Base-by-base conservation (phyloP, 495 filamentous ascomycete species). In the Mytilinidion resinicola region DNA sequence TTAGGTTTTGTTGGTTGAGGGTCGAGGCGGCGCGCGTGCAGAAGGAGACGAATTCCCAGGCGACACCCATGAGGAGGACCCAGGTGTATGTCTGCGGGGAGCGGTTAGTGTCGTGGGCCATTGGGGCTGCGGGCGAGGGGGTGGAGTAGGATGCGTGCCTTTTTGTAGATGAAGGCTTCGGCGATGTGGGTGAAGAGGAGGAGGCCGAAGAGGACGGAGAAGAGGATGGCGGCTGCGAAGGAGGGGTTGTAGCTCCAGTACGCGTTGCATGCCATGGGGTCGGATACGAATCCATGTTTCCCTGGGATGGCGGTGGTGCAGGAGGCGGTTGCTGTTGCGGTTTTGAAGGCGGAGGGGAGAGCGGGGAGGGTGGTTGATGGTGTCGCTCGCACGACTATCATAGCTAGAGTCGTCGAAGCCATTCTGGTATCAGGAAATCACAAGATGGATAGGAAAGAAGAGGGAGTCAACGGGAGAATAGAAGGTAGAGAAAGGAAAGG, bases 51-150 rank as follows among this genome's bases (percentile, higher is more conserved):
- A 72, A 57, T 60, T 82, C 76, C 77, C 60, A 63, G 11, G 48
- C 19, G 73, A 38, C 61, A 14, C 69, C 74, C 73, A 77, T 77
- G 39, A 73, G 73, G 30, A 82, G 66, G 15, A 82, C 76, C 77
- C 78, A 82, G 39, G 72, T 73, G 62, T 81, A 82, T 36, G 62
- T 60, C 76, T 80, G 3, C 70, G 17, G 6, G 25, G 25, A 6
- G 25, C 3, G 25, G 25, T 30, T 30, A 30, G 25, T 6, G 25
- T 2, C 25, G n/a, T 30, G 6, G 2, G 25, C 6, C 3, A 30
- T 30, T 30, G 25, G 6, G 25, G 25, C 3, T 3, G 6, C 6
- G 25, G 25, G 2, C 3, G 25, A 6, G 6, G 25, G 25, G 25
- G 25, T 30, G 6, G 25, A 30, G 25, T 30, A 30, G n/a, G n/a